phyloP scores from a whole-genome alignment of 2,329 filamentous ascomycete genomes.

The Thielaviopsis cerberus region DNA sequence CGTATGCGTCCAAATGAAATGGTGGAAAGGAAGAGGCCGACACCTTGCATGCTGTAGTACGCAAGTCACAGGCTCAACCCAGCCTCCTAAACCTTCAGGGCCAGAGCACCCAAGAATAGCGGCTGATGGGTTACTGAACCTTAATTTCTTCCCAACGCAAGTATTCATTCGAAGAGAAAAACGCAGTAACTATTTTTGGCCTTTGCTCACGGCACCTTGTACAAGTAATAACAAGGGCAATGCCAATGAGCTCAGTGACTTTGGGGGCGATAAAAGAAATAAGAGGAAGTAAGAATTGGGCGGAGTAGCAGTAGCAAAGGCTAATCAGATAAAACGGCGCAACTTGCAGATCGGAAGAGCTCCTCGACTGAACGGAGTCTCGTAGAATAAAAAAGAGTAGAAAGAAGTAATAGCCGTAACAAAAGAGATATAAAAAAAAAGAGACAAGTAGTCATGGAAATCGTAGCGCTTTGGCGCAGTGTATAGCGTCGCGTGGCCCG shows the following conservation, averaged over 20 bases:
- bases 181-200: not conserved
- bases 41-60: not conserved
- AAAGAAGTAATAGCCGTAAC: not conserved
- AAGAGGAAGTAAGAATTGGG: not conserved
- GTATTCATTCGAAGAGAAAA: not conserved
- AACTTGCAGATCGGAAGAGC: not conserved
- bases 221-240: too few relatives aligned
- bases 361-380: not conserved
- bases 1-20: not conserved
- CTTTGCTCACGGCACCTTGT: not conserved
- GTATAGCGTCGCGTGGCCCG: not conserved
- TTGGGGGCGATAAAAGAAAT: not conserved
- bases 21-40: not conserved
- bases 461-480: not conserved
- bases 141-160: not conserved
- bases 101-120: not conserved
- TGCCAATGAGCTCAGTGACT: not conserved
- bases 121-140: not conserved
- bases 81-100: not conserved
- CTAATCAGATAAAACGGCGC: not conserved
- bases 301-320: not conserved
- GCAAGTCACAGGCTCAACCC: not conserved
- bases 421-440: not conserved
- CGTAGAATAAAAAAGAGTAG: not conserved
- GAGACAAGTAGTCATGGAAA: conserved; percentile 1